A percentile compares a stretch with the other conserved stretches of the same genome.
Conservation (phyloP, 2,329 filamentous ascomycete species). For the Arthrobotrys pseudoclavata region DNA sequence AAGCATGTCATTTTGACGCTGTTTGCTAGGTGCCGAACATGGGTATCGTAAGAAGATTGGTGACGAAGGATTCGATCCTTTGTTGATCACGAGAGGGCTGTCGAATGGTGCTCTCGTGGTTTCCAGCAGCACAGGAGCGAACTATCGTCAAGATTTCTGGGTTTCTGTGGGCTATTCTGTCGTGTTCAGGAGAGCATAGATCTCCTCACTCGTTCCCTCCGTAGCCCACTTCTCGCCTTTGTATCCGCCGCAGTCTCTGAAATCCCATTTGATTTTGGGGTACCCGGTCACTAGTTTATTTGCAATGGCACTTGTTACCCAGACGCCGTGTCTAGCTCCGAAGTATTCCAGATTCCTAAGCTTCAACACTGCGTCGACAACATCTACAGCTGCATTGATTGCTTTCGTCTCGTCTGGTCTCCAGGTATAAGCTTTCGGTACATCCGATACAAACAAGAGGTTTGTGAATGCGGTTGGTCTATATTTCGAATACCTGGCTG, state of each 20-base stretch:
- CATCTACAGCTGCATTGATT: constrained; percentile 59
- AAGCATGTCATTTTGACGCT: not conserved
- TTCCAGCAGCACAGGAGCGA: not conserved
- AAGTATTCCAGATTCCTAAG: constrained; percentile 60
- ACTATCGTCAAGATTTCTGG: not conserved
- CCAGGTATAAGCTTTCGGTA: constrained; percentile 63
- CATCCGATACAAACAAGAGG: constrained; percentile 64
- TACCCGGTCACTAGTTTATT: constrained; percentile 59
- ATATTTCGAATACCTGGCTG: constrained; percentile 55
- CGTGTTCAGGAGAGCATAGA: constrained; percentile 29
- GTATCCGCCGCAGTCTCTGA: constrained; percentile 62
- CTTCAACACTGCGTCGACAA: constrained; percentile 61
- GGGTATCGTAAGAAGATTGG: not conserved
- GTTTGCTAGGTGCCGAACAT: too few species aligned
- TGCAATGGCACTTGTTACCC: constrained; percentile 61
- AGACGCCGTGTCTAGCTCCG: constrained; percentile 61
- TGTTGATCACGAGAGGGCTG: not conserved
- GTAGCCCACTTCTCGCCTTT: constrained; percentile 60
- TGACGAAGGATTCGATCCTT: constrained; percentile 2
- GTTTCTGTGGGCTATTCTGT: constrained; percentile 8
- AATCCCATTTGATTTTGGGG: constrained; percentile 61
- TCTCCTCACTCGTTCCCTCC: constrained; percentile 48
- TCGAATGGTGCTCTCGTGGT: not conserved
- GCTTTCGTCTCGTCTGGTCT: constrained; percentile 61
- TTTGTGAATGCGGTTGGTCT: constrained; percentile 62